Conservation (phyloP, 352 stramenopile genomes). For the Thraustochytrium sp. region DNA sequence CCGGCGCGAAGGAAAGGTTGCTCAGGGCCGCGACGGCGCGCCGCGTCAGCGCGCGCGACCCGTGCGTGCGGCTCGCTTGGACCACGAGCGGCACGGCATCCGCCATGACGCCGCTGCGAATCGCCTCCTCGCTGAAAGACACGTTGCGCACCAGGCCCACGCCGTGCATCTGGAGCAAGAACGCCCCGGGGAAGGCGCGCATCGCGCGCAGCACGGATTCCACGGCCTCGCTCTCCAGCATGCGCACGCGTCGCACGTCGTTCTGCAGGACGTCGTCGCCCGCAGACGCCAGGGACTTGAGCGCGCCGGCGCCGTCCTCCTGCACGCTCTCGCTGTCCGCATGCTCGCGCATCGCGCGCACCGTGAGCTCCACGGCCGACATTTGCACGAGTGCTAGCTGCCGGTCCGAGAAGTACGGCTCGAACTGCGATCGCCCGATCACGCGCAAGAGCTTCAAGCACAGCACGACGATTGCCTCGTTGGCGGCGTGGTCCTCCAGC, state of each 20-base stretch:
- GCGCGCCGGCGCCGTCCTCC: not conserved
- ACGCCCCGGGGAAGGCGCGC: not conserved
- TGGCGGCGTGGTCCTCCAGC: not conserved
- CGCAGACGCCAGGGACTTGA: not conserved
- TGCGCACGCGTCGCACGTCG: not conserved
- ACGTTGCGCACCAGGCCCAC: not conserved
- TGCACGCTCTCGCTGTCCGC: not conserved
- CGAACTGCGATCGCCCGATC: constrained; percentile 15
- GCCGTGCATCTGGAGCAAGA: not conserved
- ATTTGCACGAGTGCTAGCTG: not conserved
- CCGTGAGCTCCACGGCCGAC: not conserved
- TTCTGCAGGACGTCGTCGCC: not conserved
- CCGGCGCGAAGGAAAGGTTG: constrained; percentile 3
- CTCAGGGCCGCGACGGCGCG: not conserved
- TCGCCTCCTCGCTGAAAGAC: not conserved
- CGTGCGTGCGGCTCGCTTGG: not conserved
- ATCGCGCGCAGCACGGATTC: not conserved
- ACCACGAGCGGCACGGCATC: not conserved
- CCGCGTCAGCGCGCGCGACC: not conserved
- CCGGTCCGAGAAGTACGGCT: constrained; percentile 30
- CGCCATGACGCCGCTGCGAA: not conserved
- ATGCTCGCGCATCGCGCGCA: not conserved
- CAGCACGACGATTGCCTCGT: not conserved
- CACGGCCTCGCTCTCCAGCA: not conserved
- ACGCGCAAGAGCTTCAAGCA: not conserved